Conservation (phyloP, 768 basidiomycete genomes). For the Rhodotorula paludigena region DNA sequence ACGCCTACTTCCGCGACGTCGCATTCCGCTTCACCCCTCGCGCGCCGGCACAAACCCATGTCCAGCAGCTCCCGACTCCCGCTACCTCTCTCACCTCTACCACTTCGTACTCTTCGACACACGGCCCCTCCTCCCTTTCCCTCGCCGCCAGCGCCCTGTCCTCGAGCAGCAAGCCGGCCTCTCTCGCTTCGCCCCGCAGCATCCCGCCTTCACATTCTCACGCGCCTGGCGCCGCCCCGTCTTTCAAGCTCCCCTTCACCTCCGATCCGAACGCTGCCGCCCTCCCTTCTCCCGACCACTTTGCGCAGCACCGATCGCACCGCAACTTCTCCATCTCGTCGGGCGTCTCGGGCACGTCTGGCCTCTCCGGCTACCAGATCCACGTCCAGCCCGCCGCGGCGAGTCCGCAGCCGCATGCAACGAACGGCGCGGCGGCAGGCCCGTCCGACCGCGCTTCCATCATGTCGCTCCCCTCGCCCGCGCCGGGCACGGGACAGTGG, state of each 20-base stretch:
- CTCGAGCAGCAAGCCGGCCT: not conserved
- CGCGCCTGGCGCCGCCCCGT: not conserved
- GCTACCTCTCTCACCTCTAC: constrained; percentile 4
- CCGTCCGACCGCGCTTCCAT: constrained; percentile 7
- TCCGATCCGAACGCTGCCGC: constrained; percentile 7
- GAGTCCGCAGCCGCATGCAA: not conserved
- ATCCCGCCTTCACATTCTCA: constrained; percentile 40
- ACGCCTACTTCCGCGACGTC: constrained; percentile 79
- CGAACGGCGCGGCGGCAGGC: too few relatives aligned
- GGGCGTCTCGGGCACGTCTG: constrained; percentile 14
- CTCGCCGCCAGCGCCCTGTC: constrained; percentile 19
- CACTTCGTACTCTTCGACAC: constrained; percentile 11
- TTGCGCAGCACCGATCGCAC: not conserved
- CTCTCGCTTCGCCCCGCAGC: constrained; percentile 34
- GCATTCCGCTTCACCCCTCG: constrained; percentile 47
- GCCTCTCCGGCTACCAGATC: constrained; percentile 20
- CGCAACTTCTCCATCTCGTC: constrained; percentile 27
- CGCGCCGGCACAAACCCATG: constrained; percentile 19
- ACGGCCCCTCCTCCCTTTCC: constrained; percentile 1
- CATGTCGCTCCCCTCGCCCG: constrained; percentile 12
- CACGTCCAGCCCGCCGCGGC: constrained; percentile 18
- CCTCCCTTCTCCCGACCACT: constrained; percentile 14
- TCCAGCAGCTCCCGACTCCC: constrained; percentile 34
- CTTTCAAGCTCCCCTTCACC: constrained; percentile 20
- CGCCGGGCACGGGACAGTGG: constrained; percentile 4